These are phyloP conservation scores for Saccharomycopsis sp. DNA, from an alignment of 805 yeast genomes.

Conservation along the genomic window DNA sequence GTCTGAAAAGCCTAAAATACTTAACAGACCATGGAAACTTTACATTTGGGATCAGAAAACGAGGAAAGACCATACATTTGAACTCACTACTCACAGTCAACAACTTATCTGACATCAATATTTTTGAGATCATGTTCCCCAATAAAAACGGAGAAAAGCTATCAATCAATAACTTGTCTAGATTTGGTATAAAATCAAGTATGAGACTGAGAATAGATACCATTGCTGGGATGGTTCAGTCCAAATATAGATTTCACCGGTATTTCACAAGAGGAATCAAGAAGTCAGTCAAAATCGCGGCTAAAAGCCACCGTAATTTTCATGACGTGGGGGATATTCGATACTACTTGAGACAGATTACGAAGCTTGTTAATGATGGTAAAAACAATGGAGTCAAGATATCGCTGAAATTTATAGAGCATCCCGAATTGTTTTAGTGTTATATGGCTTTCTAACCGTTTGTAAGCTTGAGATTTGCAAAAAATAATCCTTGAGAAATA, in stretches of 20 bases:
- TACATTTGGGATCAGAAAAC: background rate
- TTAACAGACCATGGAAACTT: background rate
- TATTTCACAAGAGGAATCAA: background rate
- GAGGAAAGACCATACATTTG: background rate
- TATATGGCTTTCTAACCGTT: background rate
- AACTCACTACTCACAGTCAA: background rate
- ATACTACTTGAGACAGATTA: background rate
- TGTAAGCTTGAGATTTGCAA: conserved; percentile 9
- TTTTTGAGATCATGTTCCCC: background rate
- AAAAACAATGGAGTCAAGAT: background rate
- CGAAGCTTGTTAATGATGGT: background rate
- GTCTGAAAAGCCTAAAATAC: background rate
- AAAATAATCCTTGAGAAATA: conserved; percentile 30
- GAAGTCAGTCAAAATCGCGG: background rate
- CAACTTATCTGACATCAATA: background rate
- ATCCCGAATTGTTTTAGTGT: background rate
- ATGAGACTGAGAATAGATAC: background rate
- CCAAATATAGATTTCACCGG: background rate
- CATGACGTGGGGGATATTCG: background rate
- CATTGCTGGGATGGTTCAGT: background rate
- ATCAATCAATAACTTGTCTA: background rate
- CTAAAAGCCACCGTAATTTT: background rate
- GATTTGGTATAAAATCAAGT: background rate
- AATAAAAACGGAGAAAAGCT: background rate
- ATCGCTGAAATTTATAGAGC: background rate